Evolutionary conservation across 2,329 filamentous ascomycete species (phyloP), one percentile per base, ranked within the genome.

Genomic region (Diplodia mutila): DNA sequence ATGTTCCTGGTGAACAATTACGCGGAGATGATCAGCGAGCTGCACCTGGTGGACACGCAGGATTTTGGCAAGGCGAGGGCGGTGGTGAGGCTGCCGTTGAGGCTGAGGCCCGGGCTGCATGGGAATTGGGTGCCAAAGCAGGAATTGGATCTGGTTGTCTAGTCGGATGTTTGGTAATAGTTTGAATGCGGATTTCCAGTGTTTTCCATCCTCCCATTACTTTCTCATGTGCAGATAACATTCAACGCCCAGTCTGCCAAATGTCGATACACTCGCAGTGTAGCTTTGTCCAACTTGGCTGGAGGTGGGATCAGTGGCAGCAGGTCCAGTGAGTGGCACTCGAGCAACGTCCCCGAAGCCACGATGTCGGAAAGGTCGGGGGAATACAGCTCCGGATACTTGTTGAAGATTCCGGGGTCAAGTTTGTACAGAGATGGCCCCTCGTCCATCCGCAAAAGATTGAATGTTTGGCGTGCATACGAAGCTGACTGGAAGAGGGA

Each of bases 1-100:
- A 71, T 78, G 21, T 72, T 70, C 1, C 63, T 78, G 4, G 52
- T 76, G 25, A 77, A 77, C 55, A 75, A 76, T 65, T 77, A 84
- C 4, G 83, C 37, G 4, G 57, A 61, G 27, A 61, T 67, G 53
- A 84, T 69, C 71, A 75, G 29, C 65, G 77, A 80, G 68, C 70
- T 79, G n/a, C 70, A 76, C 42, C 74, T 79, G 11, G 70, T 80
- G 25, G 77, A 78, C 53, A 75, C 76, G 3, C 61, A 71, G 66
- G 66, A 76, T 29, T 69, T 80, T 29, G 68, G 69, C 2, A 71
- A 75, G 42, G 76, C 77, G 0, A 21, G 76, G n/a, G 76, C 77
- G 1, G 70, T 74, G 1, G 72, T 79, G 18, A 71, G 75, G 46
- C 53, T 80, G 25, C 77, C 78, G 2, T 72, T 79, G 61, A 76